Evolutionary conservation across 345 rosid species (phyloP).

Genomic region (Eucalyptus tenuipes): DNA sequence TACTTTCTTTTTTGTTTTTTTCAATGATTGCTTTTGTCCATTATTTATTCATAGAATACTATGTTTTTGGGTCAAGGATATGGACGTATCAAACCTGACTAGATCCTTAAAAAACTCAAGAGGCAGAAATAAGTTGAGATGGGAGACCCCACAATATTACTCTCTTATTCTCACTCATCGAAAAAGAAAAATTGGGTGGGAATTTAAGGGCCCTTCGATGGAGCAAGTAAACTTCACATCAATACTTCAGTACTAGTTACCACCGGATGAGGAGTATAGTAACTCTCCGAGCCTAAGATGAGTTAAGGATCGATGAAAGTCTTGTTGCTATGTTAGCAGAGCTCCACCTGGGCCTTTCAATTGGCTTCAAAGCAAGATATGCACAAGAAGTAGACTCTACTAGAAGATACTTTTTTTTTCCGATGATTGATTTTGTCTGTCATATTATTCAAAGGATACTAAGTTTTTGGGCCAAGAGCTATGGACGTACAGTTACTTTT

Average conservation of each 20-base stretch:
- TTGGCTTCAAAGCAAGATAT: not conserved
- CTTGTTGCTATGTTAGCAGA: too few species aligned
- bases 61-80: not conserved
- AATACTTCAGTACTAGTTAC: too few species aligned
- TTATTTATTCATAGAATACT: not conserved
- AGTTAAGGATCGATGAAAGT: too few species aligned
- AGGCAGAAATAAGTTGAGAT: too few species aligned
- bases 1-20: not conserved
- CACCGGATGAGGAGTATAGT: fast-evolving
- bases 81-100: not conserved
- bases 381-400: not conserved
- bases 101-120: too few species aligned
- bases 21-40: not conserved
- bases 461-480: not conserved
- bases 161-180: too few species aligned
- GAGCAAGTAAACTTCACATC: too few species aligned
- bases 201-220: too few species aligned
- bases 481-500: not conserved
- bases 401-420: not conserved
- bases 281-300: fast-evolving
- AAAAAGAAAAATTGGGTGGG: too few species aligned
- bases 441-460: not conserved
- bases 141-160: too few species aligned
- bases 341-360: too few species aligned
- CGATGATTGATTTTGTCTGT: not conserved